phyloP scores from a whole-genome alignment of 257 asterid genomes.

The Fraxinus cuspidata region DNA sequence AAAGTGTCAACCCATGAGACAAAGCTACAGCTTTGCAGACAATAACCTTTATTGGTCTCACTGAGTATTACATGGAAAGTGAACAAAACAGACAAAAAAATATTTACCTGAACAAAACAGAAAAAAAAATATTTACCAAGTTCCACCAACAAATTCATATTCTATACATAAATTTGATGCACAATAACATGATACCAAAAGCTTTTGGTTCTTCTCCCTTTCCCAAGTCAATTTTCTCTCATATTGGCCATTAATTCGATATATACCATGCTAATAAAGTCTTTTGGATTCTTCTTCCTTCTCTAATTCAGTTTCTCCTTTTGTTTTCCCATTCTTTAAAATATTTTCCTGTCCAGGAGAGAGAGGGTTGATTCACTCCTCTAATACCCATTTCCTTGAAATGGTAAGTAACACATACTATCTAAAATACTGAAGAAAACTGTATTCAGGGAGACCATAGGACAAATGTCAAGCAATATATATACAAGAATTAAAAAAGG shows the following conservation, averaged over 20 bases:
- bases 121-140: neutral
- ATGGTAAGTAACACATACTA: slow-evolving; percentile 5
- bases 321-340: neutral
- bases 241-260: neutral
- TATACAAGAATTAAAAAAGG: neutral
- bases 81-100: neutral
- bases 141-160: neutral
- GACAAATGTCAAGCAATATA: neutral
- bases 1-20: neutral
- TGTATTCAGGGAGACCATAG: neutral
- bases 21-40: neutral
- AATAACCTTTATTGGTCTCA: neutral
- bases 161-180: neutral
- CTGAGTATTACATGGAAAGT: neutral
- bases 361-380: neutral
- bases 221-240: neutral
- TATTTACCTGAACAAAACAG: neutral
- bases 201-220: neutral
- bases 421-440: neutral
- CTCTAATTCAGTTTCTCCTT: neutral
- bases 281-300: neutral
- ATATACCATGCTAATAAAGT: neutral
- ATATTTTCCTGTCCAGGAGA: neutral
- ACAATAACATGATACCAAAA: neutral
- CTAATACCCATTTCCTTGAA: neutral